phyloP scores from a whole-genome alignment of 2,329 filamentous ascomycete species.

The Blastomyces emzantsi region DNA sequence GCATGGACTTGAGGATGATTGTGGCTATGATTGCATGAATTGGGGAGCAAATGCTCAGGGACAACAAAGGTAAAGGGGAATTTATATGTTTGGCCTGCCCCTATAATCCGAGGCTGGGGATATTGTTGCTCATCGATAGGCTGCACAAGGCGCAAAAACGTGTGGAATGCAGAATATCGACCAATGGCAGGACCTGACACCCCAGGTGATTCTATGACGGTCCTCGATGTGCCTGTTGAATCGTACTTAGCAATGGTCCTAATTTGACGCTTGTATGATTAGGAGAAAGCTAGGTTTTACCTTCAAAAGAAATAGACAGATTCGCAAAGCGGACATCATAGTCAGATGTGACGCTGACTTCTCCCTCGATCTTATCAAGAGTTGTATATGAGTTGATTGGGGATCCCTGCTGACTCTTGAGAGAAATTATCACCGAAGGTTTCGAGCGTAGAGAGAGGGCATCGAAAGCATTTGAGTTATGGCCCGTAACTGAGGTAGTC shows the following conservation, averaged over 20 bases:
- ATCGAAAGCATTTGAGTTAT: neutral
- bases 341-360: slow-evolving; percentile 22
- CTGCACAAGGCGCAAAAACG: slow-evolving; percentile 54
- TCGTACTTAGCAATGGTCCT: neutral
- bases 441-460: neutral
- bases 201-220: slow-evolving; percentile 47
- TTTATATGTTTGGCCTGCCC: slow-evolving; percentile 47
- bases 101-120: slow-evolving; percentile 46
- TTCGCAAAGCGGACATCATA: slow-evolving; percentile 24
- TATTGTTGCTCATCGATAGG: slow-evolving; percentile 47
- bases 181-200: slow-evolving; percentile 45
- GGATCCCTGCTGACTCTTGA: slow-evolving; percentile 17
- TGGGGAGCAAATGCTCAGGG: slow-evolving; percentile 51
- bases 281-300: slow-evolving; percentile 10
- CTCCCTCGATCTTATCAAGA: slow-evolving; percentile 26
- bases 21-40: slow-evolving; percentile 48
- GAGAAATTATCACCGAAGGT: slow-evolving; percentile 18
- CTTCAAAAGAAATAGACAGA: slow-evolving; percentile 25
- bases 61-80: slow-evolving; percentile 58
- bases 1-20: slow-evolving; percentile 45
- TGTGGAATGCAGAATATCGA: slow-evolving; percentile 48
- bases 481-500: slow-evolving; percentile 2
- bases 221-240: slow-evolving; percentile 41
- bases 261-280: neutral
- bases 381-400: slow-evolving; percentile 25